phyloP scores from a whole-genome alignment of 352 stramenopile genomes.

The Phytopythium oedochilum region DNA sequence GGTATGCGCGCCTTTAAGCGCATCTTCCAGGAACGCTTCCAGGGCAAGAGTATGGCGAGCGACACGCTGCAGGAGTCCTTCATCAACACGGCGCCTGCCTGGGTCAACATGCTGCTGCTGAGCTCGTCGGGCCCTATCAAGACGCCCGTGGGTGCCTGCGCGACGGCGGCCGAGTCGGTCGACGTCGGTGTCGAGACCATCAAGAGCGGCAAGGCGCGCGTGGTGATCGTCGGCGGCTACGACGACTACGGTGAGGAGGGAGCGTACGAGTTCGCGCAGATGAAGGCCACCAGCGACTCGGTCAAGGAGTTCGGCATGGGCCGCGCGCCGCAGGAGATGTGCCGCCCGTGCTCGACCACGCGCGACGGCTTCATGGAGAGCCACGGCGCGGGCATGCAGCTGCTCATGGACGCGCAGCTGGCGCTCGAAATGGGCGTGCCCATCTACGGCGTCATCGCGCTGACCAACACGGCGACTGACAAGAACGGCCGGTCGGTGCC shows the following conservation, averaged over 20 bases:
- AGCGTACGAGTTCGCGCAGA: conserved; percentile 86
- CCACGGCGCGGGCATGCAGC: conserved; percentile 82
- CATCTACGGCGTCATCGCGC: conserved; percentile 82
- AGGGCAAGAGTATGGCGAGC: conserved; percentile 69
- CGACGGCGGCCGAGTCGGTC: conserved; percentile 82
- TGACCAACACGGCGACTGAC: conserved; percentile 85
- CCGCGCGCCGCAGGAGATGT: conserved; percentile 79
- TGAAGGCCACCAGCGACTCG: conserved; percentile 86
- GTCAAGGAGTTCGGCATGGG: conserved; percentile 78
- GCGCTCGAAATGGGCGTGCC: conserved; percentile 84
- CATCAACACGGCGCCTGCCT: conserved; percentile 87
- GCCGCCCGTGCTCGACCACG: conserved; percentile 71
- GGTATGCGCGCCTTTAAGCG: conserved; percentile 74
- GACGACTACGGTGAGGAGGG: conserved; percentile 87
- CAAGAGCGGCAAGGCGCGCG: conserved; percentile 79
- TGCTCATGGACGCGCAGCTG: conserved; percentile 86
- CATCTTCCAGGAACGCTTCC: conserved; percentile 68
- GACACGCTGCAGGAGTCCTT: conserved; percentile 84
- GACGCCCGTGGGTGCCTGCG: conserved; percentile 82
- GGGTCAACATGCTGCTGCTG: conserved; percentile 89
- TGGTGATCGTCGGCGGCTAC: conserved; percentile 83
- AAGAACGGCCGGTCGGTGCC: conserved; percentile 85
- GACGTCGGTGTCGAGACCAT: conserved; percentile 89
- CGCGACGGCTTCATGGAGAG: conserved; percentile 88
- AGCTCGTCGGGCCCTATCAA: conserved; percentile 87